These are phyloP conservation scores for Abrus pulchellus DNA, from an alignment of 306 rosid species.

Conservation along the genomic window DNA sequence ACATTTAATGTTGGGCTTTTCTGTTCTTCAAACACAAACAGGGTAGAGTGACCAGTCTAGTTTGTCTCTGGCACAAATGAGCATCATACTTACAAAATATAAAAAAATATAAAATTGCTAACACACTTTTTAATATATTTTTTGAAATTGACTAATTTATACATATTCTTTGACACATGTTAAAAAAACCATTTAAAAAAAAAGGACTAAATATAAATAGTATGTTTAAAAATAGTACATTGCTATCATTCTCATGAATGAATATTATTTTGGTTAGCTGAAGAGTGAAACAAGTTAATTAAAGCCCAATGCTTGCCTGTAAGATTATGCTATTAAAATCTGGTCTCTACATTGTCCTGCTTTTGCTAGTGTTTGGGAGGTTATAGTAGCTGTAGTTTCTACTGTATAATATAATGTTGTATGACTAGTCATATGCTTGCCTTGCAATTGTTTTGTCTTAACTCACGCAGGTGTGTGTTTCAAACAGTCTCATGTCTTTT, in stretches of 20 bases:
- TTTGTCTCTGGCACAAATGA: neutral
- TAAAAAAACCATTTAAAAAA: no score
- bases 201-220: no score
- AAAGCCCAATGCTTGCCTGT: neutral
- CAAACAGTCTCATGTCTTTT: neutral
- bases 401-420: constrained; percentile 1
- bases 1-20: neutral
- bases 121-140: no score
- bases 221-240: no score
- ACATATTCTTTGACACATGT: no score
- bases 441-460: constrained; percentile 11
- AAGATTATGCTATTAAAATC: neutral
- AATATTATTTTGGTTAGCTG: neutral
- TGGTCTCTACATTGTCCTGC: neutral
- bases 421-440: constrained; percentile 26
- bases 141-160: no score
- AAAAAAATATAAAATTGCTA: no score
- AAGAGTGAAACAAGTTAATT: neutral
- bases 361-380: neutral
- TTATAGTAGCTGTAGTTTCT: constrained; percentile 10
- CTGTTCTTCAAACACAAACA: neutral
- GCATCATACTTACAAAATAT: neutral
- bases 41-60: constrained; percentile 35
- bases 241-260: neutral
- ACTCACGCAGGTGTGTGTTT: neutral